Conservation (phyloP, 306 rosid species). For the Ormosia semicastrata region DNA sequence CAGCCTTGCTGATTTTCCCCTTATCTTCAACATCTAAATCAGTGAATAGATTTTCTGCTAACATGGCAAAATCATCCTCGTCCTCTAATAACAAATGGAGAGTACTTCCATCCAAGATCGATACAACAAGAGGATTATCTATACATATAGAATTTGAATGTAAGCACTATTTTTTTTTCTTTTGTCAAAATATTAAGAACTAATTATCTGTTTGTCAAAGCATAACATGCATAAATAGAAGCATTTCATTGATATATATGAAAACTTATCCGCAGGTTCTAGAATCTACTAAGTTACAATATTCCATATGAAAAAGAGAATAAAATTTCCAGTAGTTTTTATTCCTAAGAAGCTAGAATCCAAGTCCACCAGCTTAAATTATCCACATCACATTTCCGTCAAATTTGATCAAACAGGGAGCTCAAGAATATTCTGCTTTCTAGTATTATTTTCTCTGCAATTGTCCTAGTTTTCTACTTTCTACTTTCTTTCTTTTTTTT, state of each 20-base stretch:
- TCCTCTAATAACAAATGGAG: constrained; percentile 68
- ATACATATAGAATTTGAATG: constrained; percentile 25
- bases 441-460: neutral
- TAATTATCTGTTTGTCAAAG: neutral
- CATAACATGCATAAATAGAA: neutral
- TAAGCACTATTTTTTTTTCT: neutral
- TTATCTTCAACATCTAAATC: constrained; percentile 84
- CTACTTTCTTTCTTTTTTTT: no score
- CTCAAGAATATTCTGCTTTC: neutral
- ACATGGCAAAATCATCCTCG: constrained; percentile 96
- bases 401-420: constrained; percentile 1
- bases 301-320: neutral
- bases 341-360: neutral
- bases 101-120: constrained; percentile 79
- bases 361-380: neutral
- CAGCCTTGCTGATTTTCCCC: constrained; percentile 81
- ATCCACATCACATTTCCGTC: constrained; percentile 6
- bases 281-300: neutral
- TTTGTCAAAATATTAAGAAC: neutral
- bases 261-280: neutral
- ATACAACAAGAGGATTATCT: constrained; percentile 83
- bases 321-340: neutral
- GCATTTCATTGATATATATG: neutral
- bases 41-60: constrained; percentile 82
- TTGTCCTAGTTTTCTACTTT: neutral